Conservation (phyloP, 257 asterid genomes). For the Leonotis leonurus region DNA sequence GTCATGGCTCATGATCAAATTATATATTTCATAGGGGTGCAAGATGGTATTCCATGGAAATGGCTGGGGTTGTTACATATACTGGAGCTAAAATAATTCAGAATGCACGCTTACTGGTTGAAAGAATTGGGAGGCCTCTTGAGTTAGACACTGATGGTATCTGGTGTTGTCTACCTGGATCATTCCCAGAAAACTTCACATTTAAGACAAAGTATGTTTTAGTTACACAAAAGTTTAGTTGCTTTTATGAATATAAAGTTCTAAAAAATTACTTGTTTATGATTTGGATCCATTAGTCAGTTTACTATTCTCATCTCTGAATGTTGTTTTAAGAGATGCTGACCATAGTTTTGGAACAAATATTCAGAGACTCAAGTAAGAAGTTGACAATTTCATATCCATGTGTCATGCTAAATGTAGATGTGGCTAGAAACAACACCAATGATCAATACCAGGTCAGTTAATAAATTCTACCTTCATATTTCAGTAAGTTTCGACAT, state of each 20-base stretch:
- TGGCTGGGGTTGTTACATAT: constrained; percentile 98
- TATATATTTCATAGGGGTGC: constrained; percentile 66
- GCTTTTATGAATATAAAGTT: constrained; percentile 1
- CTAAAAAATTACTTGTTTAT: constrained; percentile 6
- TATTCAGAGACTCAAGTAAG: constrained; percentile 67
- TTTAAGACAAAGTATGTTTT: constrained; percentile 67
- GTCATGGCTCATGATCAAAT: constrained; percentile 10
- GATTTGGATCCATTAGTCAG: constrained; percentile 14
- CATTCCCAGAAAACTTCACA: constrained; percentile 96
- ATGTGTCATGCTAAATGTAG: constrained; percentile 98
- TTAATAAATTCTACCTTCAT: constrained; percentile 9
- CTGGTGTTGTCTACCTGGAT: constrained; percentile 91
- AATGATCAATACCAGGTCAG: constrained; percentile 96
- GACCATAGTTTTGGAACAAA: constrained; percentile 24
- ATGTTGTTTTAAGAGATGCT: constrained; percentile 18
- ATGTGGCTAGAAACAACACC: constrained; percentile 93
- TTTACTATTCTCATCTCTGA: constrained; percentile 7
- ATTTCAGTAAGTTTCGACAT: not conserved
- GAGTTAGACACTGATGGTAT: constrained; percentile 99
- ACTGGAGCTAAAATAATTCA: constrained; percentile 98
- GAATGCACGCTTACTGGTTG: constrained; percentile 94
- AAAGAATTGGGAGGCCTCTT: constrained; percentile 96
- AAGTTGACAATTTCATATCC: constrained; percentile 94
- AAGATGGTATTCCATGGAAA: constrained; percentile 99
- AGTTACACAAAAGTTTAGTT: constrained; percentile 10